Conservation (phyloP, 2,329 filamentous ascomycete genomes). For the Arthrocladium fulminans region DNA sequence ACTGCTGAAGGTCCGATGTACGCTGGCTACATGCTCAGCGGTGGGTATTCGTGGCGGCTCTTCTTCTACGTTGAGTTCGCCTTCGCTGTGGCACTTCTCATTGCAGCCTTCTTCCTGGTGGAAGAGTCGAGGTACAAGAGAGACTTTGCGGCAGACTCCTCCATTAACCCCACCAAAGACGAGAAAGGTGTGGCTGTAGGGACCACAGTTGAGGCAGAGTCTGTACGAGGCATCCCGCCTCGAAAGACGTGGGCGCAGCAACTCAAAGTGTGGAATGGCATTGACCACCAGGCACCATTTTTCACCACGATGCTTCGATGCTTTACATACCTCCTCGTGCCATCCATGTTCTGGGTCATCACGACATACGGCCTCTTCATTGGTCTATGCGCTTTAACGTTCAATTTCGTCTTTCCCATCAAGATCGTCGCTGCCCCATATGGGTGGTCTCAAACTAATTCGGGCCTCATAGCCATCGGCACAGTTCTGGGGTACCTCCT, state of each 20-base stretch:
- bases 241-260: constrained; percentile 37
- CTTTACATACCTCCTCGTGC: constrained; percentile 42
- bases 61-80: constrained; percentile 55
- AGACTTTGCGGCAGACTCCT: background rate
- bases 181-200: constrained; percentile 22
- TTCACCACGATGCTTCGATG: constrained; percentile 39
- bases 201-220: constrained; percentile 24
- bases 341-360: constrained; percentile 44
- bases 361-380: constrained; percentile 44
- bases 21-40: constrained; percentile 53
- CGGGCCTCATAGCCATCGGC: constrained; percentile 39
- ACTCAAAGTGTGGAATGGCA: constrained; percentile 37
- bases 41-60: constrained; percentile 50
- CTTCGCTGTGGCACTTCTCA: constrained; percentile 38
- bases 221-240: constrained; percentile 25
- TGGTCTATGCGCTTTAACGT: constrained; percentile 41
- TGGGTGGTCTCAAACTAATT: constrained; percentile 31
- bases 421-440: constrained; percentile 40
- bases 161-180: background rate
- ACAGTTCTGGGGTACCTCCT: constrained; percentile 30
- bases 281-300: constrained; percentile 37
- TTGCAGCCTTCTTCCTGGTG: constrained; percentile 49
- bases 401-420: constrained; percentile 44
- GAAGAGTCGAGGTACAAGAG: constrained; percentile 49
- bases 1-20: constrained; percentile 49